Evolutionary conservation across 2,329 filamentous ascomycete species (phyloP), one percentile per base, ranked within the genome.

Genomic region (Arachnomyces sp.): DNA sequence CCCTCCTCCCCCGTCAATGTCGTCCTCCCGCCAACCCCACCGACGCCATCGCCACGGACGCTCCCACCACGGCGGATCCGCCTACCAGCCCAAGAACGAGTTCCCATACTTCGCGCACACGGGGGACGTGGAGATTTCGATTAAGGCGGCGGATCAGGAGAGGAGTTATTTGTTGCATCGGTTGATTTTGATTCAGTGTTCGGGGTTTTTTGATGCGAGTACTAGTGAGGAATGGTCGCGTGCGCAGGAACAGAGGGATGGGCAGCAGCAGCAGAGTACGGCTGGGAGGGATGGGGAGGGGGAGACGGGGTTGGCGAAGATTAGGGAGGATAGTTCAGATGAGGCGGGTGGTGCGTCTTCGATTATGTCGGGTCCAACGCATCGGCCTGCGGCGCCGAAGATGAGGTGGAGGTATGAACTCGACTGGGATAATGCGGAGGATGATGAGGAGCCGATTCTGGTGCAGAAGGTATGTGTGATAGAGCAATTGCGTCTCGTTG

Each of bases 31-130:
- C 55, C 72, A 70, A 40, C 72, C 71, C 17, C 73, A 81, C 48
- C 73, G 79, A 46, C 71, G 72, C 54, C 83, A 84, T 61, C 80
- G 86, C 51, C 84, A 88, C 55, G 82, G 83, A 58, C 82, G 86
- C 47, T 92, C 86, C 35, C 84, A 92, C 58, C 78, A 82, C 53
- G 86, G 86, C 43, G 81, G 81, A 45, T 68, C 73, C 28, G 75
- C 77, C 13, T 80, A 82, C 55, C 66, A 78, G 16, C 76, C 84
- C 31, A 83, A 84, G 57, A 95, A 95, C 59, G 89, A 95, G 60
- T 96, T 95, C 53, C 90, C 90, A 15, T 69, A 93, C 57, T 96
- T 95, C 64, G 81, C 80, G 36, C 82, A 89, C 53, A 90, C 84
- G 29, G 90, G 90, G 56, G 89, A 96, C 63, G 87, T 95, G 55